Evolutionary conservation across 768 basidiomycete species (phyloP).

Genomic region (Glaciozyma antarctica): DNA sequence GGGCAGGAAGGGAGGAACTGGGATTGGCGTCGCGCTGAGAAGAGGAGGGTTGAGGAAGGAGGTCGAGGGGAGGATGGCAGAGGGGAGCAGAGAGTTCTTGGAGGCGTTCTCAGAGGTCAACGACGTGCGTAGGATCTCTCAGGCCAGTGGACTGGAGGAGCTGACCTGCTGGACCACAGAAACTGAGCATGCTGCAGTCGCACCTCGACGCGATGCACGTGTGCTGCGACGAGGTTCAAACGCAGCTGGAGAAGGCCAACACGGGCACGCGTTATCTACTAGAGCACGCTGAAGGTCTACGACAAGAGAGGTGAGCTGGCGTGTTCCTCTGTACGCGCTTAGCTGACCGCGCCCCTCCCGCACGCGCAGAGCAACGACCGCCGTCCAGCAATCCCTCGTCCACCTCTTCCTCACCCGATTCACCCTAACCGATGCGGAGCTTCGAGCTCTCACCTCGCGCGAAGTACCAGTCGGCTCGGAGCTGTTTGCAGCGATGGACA

Average conservation of each 20-base stretch:
- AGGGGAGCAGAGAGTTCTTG: slow-evolving; percentile 73
- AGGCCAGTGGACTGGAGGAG: not conserved
- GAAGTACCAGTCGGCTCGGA: slow-evolving; percentile 62
- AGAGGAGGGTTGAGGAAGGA: slow-evolving; percentile 72
- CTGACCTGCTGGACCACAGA: slow-evolving; percentile 46
- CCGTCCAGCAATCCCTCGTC: slow-evolving; percentile 45
- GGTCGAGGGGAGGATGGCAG: slow-evolving; percentile 69
- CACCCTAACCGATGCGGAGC: slow-evolving; percentile 65
- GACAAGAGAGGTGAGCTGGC: slow-evolving; percentile 38
- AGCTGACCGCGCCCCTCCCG: not conserved
- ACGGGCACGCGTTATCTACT: slow-evolving; percentile 34
- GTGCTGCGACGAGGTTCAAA: slow-evolving; percentile 32
- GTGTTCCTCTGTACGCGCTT: not conserved
- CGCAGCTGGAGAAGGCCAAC: slow-evolving; percentile 31
- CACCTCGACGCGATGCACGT: slow-evolving; percentile 70
- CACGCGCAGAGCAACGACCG: slow-evolving; percentile 10
- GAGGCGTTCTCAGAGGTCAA: slow-evolving; percentile 80
- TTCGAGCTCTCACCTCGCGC: slow-evolving; percentile 63
- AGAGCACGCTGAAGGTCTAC: slow-evolving; percentile 38
- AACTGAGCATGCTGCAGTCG: slow-evolving; percentile 65
- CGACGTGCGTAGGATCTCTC: slow-evolving; percentile 51
- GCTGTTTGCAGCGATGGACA: slow-evolving; percentile 81
- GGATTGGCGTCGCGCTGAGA: slow-evolving; percentile 52
- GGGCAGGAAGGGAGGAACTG: not conserved
- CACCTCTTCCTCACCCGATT: slow-evolving; percentile 72